phyloP scores from a whole-genome alignment of 2,329 filamentous ascomycete species.

The Leptographium radiaticola region DNA sequence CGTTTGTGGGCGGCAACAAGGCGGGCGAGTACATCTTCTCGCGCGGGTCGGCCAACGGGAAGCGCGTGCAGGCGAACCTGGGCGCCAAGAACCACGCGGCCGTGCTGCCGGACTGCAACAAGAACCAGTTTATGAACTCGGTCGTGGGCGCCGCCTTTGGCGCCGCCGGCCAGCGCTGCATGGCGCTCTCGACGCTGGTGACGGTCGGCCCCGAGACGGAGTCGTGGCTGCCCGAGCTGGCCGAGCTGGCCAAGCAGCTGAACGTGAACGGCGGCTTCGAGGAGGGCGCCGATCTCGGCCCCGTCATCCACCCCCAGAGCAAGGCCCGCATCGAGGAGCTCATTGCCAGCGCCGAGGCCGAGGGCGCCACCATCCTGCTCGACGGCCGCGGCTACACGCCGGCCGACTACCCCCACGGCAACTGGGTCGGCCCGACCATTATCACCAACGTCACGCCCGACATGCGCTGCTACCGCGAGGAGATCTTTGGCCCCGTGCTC shows the following conservation, averaged over 20 bases:
- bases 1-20: constrained; percentile 79
- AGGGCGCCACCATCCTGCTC: constrained; percentile 71
- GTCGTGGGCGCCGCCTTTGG: constrained; percentile 76
- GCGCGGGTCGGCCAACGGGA: constrained; percentile 69
- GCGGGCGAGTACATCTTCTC: constrained; percentile 78
- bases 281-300: constrained; percentile 64
- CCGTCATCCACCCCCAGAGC: constrained; percentile 68
- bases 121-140: constrained; percentile 78
- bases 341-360: constrained; percentile 63
- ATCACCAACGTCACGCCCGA: constrained; percentile 67
- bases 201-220: constrained; percentile 69
- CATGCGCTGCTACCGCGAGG: constrained; percentile 76
- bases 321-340: constrained; percentile 66
- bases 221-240: constrained; percentile 68
- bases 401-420: constrained; percentile 69
- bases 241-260: constrained; percentile 59
- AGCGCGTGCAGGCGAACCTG: constrained; percentile 78
- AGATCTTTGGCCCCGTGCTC: constrained; percentile 76
- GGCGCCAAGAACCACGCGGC: constrained; percentile 84
- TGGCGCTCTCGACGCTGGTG: constrained; percentile 73
- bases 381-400: constrained; percentile 67
- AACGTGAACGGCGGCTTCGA: constrained; percentile 74
- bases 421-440: constrained; percentile 75
- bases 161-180: constrained; percentile 74
- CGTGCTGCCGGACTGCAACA: constrained; percentile 76